phyloP scores from a whole-genome alignment of 2,329 filamentous ascomycete genomes.

The Fusarium armeniacum region DNA sequence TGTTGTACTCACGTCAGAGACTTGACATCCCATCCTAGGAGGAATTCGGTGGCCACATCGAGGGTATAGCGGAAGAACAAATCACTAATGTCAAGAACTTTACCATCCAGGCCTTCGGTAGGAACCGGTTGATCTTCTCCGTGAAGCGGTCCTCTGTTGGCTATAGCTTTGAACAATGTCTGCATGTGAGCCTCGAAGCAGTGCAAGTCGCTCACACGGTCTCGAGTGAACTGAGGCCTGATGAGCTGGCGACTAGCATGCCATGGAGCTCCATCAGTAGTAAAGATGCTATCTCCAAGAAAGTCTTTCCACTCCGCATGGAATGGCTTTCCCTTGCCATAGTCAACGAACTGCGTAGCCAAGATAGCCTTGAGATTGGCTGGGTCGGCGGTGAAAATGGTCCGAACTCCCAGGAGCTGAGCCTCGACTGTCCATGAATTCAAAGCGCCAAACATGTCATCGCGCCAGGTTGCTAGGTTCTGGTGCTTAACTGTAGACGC shows the following conservation, averaged over 20 bases:
- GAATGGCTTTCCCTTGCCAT: constrained; percentile 83
- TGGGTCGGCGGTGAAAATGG: constrained; percentile 83
- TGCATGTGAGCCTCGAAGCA: constrained; percentile 85
- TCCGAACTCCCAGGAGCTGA: constrained; percentile 67
- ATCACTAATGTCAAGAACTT: constrained; percentile 76
- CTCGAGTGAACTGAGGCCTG: constrained; percentile 87
- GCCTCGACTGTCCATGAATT: constrained; percentile 71
- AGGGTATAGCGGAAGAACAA: constrained; percentile 89
- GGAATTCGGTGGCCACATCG: constrained; percentile 87
- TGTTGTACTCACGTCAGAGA: constrained; percentile 64
- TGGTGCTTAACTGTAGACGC: constrained; percentile 65
- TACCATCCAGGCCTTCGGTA: constrained; percentile 71
- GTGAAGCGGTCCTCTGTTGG: constrained; percentile 68
- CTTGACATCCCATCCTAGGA: constrained; percentile 82
- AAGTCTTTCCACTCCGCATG: constrained; percentile 82
- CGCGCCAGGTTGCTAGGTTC: constrained; percentile 73
- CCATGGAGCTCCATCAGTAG: constrained; percentile 84
- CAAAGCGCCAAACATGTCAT: constrained; percentile 61
- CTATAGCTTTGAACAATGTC: constrained; percentile 77
- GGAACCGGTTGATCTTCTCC: constrained; percentile 75
- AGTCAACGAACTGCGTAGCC: constrained; percentile 87
- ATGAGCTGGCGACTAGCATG: constrained; percentile 85
- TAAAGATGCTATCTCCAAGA: constrained; percentile 81
- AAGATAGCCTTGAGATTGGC: constrained; percentile 93
- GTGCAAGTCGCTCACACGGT: constrained; percentile 84